Conservation (phyloP, 2,329 filamentous ascomycete species). For the Verticillium albo-atrum region DNA sequence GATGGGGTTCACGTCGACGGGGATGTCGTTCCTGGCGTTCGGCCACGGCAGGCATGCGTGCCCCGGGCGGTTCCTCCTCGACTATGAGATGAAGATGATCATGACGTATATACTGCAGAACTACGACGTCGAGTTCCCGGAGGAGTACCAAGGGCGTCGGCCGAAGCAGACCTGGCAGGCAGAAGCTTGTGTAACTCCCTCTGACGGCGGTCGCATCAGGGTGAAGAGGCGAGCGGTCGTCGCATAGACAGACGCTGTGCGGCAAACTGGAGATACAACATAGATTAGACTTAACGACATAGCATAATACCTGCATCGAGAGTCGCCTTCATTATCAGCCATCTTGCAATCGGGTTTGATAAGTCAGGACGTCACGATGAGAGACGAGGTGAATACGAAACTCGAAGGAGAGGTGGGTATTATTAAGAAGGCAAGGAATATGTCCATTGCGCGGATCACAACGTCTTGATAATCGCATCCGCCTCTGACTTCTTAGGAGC, state of each 20-base stretch:
- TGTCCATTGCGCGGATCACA: background rate
- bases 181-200: slow-evolving; percentile 6
- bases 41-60: slow-evolving; percentile 30
- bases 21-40: slow-evolving; percentile 24
- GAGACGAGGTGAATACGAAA: too few species aligned
- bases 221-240: slow-evolving; percentile 1
- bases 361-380: background rate
- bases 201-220: slow-evolving; percentile 2
- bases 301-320: background rate
- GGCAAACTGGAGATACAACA: background rate
- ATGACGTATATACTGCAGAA: slow-evolving; percentile 8
- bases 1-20: slow-evolving; percentile 24
- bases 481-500: background rate
- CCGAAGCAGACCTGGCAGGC: slow-evolving; percentile 10
- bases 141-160: slow-evolving; percentile 8
- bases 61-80: slow-evolving; percentile 22
- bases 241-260: background rate
- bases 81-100: slow-evolving; percentile 28
- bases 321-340: too few species aligned
- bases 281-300: background rate
- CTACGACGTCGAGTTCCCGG: slow-evolving; percentile 10
- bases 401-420: background rate
- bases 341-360: too few species aligned
- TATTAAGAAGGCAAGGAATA: background rate
- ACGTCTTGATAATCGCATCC: background rate